Conservation (phyloP, 352 stramenopile species). For the Phytophthora kernoviae region DNA sequence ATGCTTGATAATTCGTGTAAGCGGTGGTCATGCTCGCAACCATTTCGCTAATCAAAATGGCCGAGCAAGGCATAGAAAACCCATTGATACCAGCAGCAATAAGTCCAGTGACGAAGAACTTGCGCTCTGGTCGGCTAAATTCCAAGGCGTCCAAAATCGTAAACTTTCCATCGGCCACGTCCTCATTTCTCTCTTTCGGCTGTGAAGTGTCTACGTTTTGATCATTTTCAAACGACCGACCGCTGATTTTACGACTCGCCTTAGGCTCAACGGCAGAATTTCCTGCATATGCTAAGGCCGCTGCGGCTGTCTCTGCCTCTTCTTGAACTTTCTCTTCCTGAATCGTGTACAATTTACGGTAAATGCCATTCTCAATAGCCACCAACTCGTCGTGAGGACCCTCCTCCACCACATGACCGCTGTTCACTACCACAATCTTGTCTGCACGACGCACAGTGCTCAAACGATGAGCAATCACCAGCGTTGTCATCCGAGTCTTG, state of each 20-base stretch:
- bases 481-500: conserved; percentile 33
- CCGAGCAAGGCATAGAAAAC: conserved; percentile 37
- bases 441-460: conserved; percentile 48
- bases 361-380: conserved; percentile 22
- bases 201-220: not conserved
- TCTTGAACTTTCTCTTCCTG: conserved; percentile 18
- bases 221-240: conserved; percentile 7
- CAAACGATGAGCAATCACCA: conserved; percentile 53
- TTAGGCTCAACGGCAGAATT: not conserved
- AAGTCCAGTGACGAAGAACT: conserved; percentile 39
- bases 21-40: conserved; percentile 24
- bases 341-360: conserved; percentile 25
- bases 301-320: conserved; percentile 23
- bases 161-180: conserved; percentile 14
- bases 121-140: conserved; percentile 37
- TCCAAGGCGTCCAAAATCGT: conserved; percentile 27
- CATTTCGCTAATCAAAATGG: conserved; percentile 33
- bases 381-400: conserved; percentile 47
- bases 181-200: conserved; percentile 1
- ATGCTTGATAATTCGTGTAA: conserved; percentile 21
- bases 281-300: conserved; percentile 10
- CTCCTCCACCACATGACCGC: conserved; percentile 48
- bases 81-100: conserved; percentile 35
- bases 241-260: conserved; percentile 11
- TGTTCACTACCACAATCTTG: conserved; percentile 53